A percentile compares a stretch with the other conserved stretches of the same genome.
Evolutionary conservation across 768 basidiomycete genomes (phyloP).

Genomic region (Kwoniella sp.): DNA sequence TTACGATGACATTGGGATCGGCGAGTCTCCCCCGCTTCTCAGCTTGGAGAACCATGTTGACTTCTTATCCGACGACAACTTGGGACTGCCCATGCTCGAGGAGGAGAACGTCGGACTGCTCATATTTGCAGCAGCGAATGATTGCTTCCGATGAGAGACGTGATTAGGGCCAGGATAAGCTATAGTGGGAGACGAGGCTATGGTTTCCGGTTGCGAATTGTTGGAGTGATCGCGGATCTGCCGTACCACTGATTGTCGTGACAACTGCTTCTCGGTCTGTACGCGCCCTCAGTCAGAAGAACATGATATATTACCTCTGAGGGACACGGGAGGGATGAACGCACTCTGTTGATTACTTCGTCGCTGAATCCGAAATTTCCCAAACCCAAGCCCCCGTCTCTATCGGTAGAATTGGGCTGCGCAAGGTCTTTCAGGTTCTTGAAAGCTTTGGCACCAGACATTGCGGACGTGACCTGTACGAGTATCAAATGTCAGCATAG

Average conservation of each 20-base stretch:
- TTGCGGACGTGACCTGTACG: conserved; percentile 10
- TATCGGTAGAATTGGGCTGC: background rate
- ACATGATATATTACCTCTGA: background rate
- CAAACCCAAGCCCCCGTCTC: background rate
- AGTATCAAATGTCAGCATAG: conserved; percentile 1
- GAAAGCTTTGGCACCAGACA: conserved; percentile 12
- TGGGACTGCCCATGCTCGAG: background rate
- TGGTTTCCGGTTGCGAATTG: background rate
- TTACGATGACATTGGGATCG: conserved; percentile 3
- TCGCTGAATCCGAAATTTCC: conserved; percentile 6
- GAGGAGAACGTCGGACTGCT: background rate
- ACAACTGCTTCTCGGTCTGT: conserved; percentile 6
- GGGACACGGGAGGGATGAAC: background rate
- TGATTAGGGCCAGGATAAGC: too few species aligned
- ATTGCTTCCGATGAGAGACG: too few species aligned
- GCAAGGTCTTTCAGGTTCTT: conserved; percentile 15
- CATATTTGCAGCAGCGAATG: too few species aligned
- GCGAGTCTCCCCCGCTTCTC: background rate
- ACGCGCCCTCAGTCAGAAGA: background rate
- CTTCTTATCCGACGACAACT: conserved; percentile 2
- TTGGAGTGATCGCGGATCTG: background rate
- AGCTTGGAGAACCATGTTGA: conserved; percentile 13
- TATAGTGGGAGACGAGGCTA: too few species aligned
- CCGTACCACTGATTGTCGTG: background rate
- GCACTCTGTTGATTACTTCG: conserved; percentile 9